Percentiles rank a stretch among this genome's conserved stretches.
Evolutionary conservation across 208 protist genomes (phyloP).

Genomic region (Trypanosoma caninum): DNA sequence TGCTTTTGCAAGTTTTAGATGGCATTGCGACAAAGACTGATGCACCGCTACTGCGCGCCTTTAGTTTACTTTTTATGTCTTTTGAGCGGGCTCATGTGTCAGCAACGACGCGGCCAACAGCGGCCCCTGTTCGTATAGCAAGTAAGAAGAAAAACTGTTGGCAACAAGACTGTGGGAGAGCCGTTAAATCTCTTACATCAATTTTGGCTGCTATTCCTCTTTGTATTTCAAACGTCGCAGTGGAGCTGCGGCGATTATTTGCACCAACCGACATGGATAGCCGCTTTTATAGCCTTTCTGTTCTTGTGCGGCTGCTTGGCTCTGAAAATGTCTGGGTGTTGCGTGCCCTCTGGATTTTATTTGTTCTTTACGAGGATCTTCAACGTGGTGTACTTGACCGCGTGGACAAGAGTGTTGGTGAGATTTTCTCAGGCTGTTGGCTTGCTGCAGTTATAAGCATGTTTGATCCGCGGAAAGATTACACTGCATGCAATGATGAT

Average conservation of each 20-base stretch:
- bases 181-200: background rate
- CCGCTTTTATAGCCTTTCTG: background rate
- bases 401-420: background rate
- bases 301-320: slow-evolving; percentile 6
- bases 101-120: background rate
- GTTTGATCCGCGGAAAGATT: slow-evolving; percentile 15
- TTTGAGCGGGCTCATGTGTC: slow-evolving; percentile 8
- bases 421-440: background rate
- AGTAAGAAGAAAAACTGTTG: background rate
- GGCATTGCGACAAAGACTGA: background rate
- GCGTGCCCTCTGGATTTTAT: slow-evolving; percentile 15
- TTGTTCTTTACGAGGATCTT: slow-evolving; percentile 1
- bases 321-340: background rate
- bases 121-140: background rate
- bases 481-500: background rate
- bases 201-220: background rate
- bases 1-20: slow-evolving; percentile 15
- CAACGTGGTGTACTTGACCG: background rate
- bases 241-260: slow-evolving; percentile 9
- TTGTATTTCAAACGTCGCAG: background rate
- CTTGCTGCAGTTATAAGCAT: slow-evolving; percentile 6
- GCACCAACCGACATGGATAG: background rate
- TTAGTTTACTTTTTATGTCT: slow-evolving; percentile 16
- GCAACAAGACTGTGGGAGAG: background rate
- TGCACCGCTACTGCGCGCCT: slow-evolving; percentile 2